Conservation (phyloP, 768 basidiomycete genomes). For the Tricholoma saponaceum region DNA sequence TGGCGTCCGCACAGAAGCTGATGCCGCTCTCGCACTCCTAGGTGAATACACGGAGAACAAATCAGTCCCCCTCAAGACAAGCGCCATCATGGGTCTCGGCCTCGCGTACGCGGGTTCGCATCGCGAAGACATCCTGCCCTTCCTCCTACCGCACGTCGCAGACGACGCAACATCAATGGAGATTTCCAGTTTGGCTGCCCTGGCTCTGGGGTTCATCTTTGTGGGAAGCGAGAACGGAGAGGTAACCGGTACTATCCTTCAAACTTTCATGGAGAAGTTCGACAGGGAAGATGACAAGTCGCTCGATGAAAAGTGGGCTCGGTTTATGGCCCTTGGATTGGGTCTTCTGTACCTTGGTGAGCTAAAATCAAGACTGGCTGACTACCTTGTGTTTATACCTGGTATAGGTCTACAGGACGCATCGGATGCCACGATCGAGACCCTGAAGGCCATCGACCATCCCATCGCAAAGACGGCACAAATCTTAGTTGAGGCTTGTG, state of each 20-base stretch:
- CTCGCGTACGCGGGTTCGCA: slow-evolving; percentile 95
- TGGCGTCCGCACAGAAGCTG: slow-evolving; percentile 87
- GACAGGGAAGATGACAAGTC: slow-evolving; percentile 56
- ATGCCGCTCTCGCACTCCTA: slow-evolving; percentile 87
- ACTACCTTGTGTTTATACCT: neutral
- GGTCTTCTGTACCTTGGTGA: slow-evolving; percentile 88
- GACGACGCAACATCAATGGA: slow-evolving; percentile 88
- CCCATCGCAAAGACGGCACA: slow-evolving; percentile 88
- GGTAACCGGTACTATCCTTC: slow-evolving; percentile 82
- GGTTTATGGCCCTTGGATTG: slow-evolving; percentile 86
- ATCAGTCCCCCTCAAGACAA: slow-evolving; percentile 76
- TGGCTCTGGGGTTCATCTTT: slow-evolving; percentile 92
- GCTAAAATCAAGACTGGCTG: slow-evolving; percentile 13
- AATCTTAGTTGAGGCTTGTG: slow-evolving; percentile 89
- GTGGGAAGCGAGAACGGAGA: slow-evolving; percentile 96
- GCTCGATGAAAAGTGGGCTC: slow-evolving; percentile 90
- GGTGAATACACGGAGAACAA: slow-evolving; percentile 88
- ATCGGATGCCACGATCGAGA: slow-evolving; percentile 91
- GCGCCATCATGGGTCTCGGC: slow-evolving; percentile 89
- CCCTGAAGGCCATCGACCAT: slow-evolving; percentile 90
- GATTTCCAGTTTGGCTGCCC: slow-evolving; percentile 77
- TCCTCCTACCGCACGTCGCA: slow-evolving; percentile 76
- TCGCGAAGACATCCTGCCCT: slow-evolving; percentile 73
- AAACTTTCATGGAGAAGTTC: slow-evolving; percentile 81
- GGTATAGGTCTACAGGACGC: slow-evolving; percentile 81